Evolutionary conservation across 163 green algal genomes (phyloP), one percentile per base, ranked within the genome.

Genomic region (Trebouxiophyceae sp.): DNA sequence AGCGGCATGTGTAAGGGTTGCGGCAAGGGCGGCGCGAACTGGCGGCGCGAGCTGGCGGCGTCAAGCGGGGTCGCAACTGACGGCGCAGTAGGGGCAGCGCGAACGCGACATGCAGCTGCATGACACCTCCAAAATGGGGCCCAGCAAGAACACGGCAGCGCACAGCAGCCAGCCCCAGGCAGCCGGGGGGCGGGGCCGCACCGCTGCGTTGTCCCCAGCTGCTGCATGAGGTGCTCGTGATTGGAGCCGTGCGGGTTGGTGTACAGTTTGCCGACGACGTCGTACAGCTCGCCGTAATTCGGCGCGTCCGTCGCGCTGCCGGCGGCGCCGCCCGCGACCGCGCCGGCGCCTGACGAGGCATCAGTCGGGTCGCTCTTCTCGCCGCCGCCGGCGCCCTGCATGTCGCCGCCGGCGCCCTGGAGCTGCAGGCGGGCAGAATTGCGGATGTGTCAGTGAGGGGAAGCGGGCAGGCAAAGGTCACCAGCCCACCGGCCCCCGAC

Each of bases 181-280:
- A 16, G 39, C 12, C 12, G 39, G 39, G 39, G 39, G 39, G 39
- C 12, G 39, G 39, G 39, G 39, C 12, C 26, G 2, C 20, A 63
- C 63, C 63, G 33, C 33, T 69, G 63, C 3, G 23, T 22, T 1
- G 54, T 26, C 24, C 31, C 45, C 7, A 69, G 63, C 50, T 69
- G 63, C 54, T 62, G 26, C 27, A 69, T 57, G 23, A 61, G 62
- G 26, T 69, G 50, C n/a, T 59, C 22, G 30, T 34, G 24, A 5
- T 26, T 60, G 7, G 16, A 46, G 6, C 23, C n/a, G 20, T 46
- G 32, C n/a, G 62, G 27, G 26, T 50, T 50, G 39, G 12, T 16
- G 16, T 45, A 69, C 33, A 69, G 33, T 16, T 8, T 45, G 24
- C 54, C 54, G 19, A 63, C 63, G 12, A 69, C 29, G 4, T 27